phyloP scores from a whole-genome alignment of 169 alveolate species.

The Theileria annulata region DNA sequence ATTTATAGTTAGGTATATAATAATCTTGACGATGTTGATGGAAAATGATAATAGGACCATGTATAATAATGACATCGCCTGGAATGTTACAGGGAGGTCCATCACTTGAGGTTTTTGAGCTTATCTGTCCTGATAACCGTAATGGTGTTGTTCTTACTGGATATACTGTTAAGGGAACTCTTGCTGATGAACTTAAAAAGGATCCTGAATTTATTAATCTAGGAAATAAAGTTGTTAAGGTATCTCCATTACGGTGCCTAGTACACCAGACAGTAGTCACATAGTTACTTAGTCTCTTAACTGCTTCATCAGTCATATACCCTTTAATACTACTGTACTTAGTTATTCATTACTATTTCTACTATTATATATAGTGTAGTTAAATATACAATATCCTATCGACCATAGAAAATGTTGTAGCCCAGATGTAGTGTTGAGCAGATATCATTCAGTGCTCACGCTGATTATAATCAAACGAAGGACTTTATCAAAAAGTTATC shows the following conservation, averaged over 20 bases:
- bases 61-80: constrained; percentile 98
- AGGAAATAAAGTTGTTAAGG: constrained; percentile 77
- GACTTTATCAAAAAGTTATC: constrained; percentile 87
- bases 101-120: constrained; percentile 91
- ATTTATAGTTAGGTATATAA: background rate
- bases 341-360: constrained; percentile 61
- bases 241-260: background rate
- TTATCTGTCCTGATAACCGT: constrained; percentile 91
- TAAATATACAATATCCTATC: constrained; percentile 74
- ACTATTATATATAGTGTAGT: no score
- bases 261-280: no score
- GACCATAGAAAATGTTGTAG: constrained; percentile 67
- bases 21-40: background rate
- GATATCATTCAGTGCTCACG: constrained; percentile 94
- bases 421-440: constrained; percentile 91
- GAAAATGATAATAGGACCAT: constrained; percentile 75
- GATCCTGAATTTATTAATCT: constrained; percentile 87
- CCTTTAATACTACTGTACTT: no score
- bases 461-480: constrained; percentile 93
- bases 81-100: constrained; percentile 98
- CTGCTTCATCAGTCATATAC: no score
- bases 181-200: constrained; percentile 92
- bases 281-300: no score
- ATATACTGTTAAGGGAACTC: constrained; percentile 95
- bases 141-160: constrained; percentile 97